Conservation (phyloP, 495 filamentous ascomycete species). For the Aspergillus incahuasiensis region DNA sequence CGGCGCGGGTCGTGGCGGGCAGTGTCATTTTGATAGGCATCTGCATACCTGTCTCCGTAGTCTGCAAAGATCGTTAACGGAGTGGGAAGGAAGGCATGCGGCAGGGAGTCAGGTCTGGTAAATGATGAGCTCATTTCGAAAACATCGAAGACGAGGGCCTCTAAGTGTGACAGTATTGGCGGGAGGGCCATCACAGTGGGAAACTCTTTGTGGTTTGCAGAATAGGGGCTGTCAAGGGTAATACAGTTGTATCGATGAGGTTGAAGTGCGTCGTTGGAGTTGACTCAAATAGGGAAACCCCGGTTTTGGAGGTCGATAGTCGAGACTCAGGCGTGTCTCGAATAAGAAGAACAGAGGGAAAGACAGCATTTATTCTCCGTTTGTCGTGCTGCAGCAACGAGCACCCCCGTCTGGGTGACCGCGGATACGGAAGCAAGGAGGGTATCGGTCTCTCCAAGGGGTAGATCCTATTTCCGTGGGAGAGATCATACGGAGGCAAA, state of each 20-base stretch:
- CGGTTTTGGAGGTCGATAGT: not conserved
- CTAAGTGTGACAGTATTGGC: not conserved
- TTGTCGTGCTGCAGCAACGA: not conserved
- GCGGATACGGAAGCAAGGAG: conserved; percentile 10
- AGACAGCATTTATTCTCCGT: conserved; percentile 6
- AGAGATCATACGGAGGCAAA: not conserved
- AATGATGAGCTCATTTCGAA: conserved; percentile 1
- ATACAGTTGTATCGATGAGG: not conserved
- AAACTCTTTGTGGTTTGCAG: not conserved
- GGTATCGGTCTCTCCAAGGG: conserved; percentile 9
- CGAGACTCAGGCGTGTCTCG: not conserved
- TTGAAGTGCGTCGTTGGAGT: not conserved
- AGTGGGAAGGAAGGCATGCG: not conserved
- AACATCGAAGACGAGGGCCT: not conserved
- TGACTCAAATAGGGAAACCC: not conserved
- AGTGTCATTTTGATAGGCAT: not conserved
- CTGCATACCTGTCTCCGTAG: conserved; percentile 11
- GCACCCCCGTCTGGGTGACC: conserved; percentile 3
- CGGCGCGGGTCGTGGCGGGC: conserved; percentile 9
- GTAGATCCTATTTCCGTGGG: conserved; percentile 12
- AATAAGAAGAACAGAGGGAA: conserved; percentile 4
- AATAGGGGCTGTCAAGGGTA: not conserved
- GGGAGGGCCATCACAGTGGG: not conserved
- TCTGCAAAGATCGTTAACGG: not conserved
- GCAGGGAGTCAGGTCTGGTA: not conserved